These are phyloP conservation scores for Cavenderia fasciculata DNA, from an alignment of 78 protist genomes.

Conservation along the genomic window DNA sequence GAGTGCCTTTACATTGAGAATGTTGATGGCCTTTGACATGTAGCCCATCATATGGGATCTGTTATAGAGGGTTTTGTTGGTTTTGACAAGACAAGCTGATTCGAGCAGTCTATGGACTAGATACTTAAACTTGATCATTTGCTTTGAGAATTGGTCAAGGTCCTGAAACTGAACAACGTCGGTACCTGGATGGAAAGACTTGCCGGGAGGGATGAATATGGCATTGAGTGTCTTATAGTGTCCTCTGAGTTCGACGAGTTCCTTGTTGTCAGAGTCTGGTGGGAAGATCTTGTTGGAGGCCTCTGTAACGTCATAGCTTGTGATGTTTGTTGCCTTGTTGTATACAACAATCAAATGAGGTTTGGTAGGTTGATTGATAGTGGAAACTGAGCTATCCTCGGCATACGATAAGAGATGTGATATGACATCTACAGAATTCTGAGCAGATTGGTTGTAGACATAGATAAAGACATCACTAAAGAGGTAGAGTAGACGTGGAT, in stretches of 20 bases:
- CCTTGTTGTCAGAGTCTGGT: background rate
- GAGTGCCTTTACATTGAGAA: background rate
- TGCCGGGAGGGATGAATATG: background rate
- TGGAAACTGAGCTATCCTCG: background rate
- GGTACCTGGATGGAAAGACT: background rate
- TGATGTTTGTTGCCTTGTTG: background rate
- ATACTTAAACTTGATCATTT: background rate
- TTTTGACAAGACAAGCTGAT: background rate
- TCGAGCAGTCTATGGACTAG: background rate
- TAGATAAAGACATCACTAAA: slow-evolving; percentile 29
- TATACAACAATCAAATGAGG: background rate
- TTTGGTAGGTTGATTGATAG: background rate
- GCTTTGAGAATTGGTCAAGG: background rate
- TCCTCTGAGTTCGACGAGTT: background rate
- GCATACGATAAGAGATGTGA: background rate
- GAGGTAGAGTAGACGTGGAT: slow-evolving; percentile 13
- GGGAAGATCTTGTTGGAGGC: background rate
- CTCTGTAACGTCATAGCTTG: background rate
- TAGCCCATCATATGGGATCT: background rate
- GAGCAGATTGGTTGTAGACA: background rate
- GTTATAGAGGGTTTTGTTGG: background rate
- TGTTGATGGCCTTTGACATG: background rate
- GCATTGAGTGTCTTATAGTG: background rate
- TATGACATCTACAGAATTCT: background rate
- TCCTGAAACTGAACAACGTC: background rate